Evolutionary conservation across 345 rosid genomes (phyloP).

Genomic region (Sapria himalayana): DNA sequence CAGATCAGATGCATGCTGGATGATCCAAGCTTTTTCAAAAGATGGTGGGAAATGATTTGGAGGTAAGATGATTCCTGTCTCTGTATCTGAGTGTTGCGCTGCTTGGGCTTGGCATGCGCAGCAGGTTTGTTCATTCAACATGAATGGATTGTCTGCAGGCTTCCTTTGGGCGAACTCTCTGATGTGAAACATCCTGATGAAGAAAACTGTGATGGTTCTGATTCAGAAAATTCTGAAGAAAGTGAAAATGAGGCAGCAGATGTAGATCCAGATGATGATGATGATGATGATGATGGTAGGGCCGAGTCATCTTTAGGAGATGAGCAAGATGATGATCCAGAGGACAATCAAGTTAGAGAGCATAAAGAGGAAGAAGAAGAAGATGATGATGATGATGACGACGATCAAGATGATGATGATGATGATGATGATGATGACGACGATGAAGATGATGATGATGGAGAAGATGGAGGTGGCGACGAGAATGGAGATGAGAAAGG

Average conservation of each 20-base stretch:
- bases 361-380: constrained; percentile 31
- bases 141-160: constrained; percentile 21
- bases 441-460: constrained; percentile 15
- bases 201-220: constrained; percentile 31
- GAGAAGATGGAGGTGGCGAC: constrained; percentile 22
- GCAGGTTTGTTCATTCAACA: too few relatives aligned
- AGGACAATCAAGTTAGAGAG: constrained; percentile 41
- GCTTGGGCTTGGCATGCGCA: too few relatives aligned
- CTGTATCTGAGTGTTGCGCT: too few relatives aligned
- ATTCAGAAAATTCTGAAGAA: constrained; percentile 30
- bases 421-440: constrained; percentile 16
- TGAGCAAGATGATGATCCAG: constrained; percentile 28
- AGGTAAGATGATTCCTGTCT: too few relatives aligned
- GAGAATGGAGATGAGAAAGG: constrained; percentile 17
- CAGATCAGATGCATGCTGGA: too few relatives aligned
- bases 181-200: constrained; percentile 14
- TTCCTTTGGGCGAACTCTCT: constrained; percentile 21
- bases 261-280: constrained; percentile 16
- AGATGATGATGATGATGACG: constrained; percentile 21
- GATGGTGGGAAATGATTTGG: too few relatives aligned
- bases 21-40: too few relatives aligned
- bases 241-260: constrained; percentile 31
- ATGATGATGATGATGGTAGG: constrained; percentile 17
- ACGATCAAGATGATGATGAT: constrained; percentile 15
- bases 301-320: constrained; percentile 38